Evolutionary conservation across 225 moss, liverwort and hornwort species (phyloP).

Genomic region (Marchantia paleacea): DNA sequence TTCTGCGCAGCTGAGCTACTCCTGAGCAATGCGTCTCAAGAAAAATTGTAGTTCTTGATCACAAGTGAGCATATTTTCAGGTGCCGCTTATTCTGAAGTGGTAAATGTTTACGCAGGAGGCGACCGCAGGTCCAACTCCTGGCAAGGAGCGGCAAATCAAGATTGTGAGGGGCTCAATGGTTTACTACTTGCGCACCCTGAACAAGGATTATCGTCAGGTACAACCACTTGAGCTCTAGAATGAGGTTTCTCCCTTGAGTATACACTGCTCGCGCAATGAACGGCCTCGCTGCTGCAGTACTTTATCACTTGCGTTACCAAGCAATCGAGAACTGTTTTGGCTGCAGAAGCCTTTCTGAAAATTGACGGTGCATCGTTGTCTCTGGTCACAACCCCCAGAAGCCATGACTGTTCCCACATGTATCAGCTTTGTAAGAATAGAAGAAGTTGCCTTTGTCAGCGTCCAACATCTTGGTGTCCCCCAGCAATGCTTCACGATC

Average conservation of each 20-base stretch:
- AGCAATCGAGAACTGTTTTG: too few species aligned
- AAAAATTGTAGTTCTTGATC: background rate
- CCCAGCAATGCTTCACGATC: too few species aligned
- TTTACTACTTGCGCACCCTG: constrained; percentile 80
- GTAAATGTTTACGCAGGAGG: constrained; percentile 57
- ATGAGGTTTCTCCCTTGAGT: background rate
- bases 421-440: too few species aligned
- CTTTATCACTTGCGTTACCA: background rate
- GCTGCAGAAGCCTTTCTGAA: background rate
- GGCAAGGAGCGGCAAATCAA: constrained; percentile 98
- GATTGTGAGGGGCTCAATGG: constrained; percentile 88
- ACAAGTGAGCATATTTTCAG: background rate
- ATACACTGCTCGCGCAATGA: background rate
- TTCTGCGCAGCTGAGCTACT: background rate
- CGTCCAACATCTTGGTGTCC: too few species aligned
- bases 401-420: too few species aligned
- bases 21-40: background rate
- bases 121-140: constrained; percentile 66
- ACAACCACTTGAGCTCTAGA: background rate
- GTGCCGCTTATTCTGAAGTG: background rate
- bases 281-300: background rate
- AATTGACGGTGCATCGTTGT: too few species aligned
- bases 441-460: too few species aligned
- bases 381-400: too few species aligned
- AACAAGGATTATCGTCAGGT: constrained; percentile 87